Evolutionary conservation across 2,329 filamentous ascomycete species (phyloP), one percentile per base, ranked within the genome.

Genomic region (Xylogone sp.): DNA sequence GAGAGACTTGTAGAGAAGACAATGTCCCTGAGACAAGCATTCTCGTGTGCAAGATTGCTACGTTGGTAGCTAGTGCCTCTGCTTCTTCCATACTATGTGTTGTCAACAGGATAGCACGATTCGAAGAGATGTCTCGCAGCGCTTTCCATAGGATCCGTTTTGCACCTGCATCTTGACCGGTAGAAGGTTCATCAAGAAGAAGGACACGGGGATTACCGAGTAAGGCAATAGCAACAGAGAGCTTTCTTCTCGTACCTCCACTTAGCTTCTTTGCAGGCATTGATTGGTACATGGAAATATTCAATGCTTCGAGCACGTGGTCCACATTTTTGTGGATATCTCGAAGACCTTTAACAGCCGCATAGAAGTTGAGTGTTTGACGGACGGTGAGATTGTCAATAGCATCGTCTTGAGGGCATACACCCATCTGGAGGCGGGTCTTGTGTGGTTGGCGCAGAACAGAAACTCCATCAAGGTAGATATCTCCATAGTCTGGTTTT

Each of bases 381-480:
- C 58, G 53, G 2, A 68, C 64, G 6, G 65, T 69, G 8, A 69
- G 50, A 27, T 64, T 62, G 34, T 68, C 65, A 8, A 68, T 59
- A 8, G 67, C 65, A 48, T 68, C 66, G 39, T 66, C 65, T 59
- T 69, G 67, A 8, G 65, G 64, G 51, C 65, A 69, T 13, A 68
- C 64, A 21, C 64, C 65, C 46, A 69, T 63, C 5, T 59, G 49
- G 1, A 57, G 10, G n/a, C 59, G 34, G 2, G 59, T 53, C 46
- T 57, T 62, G 8, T 60, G 59, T 9, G 57, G 56, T 8, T 60
- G 49, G 2, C 51, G 48, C 18, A 60, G 49, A 52, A 86, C 78
- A 8, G 78, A 81, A 16, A 79, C 73, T 49, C 78, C 73, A 60
- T 86, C 79, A 46, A 87, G 78, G 27, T 80, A 71, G 31, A 87